Evolutionary conservation across 371 early-diverging fungal species (phyloP), one percentile per base, ranked within the genome.

Genomic region (Actinomortierella wolfii): DNA sequence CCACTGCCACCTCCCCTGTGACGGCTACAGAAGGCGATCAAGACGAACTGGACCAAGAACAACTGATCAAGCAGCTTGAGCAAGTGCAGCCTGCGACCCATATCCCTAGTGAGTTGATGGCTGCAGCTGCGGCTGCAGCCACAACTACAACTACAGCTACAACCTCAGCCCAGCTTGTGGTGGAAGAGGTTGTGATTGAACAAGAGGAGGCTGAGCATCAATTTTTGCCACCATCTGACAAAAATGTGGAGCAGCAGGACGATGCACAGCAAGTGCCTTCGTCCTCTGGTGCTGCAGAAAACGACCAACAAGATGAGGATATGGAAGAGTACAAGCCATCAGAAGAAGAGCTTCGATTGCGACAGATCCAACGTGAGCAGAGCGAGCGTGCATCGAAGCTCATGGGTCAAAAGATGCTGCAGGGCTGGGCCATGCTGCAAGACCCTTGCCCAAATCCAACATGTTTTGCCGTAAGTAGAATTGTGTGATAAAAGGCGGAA

Each of bases 391-490:
- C 88, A 6, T 86, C 87, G 29, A 77, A 83, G 47, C 58, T 86
- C 24, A 83, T 90, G 61, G 89, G 89, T 21, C 85, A 89, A 77
- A 81, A 83, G 51, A 76, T 90, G 78, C 67, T 90, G 29, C 83
- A 85, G 17, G 86, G 86, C 34, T 90, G 90, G 90, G 76, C 89
- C n/a, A 59, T 90, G 51, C 57, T 90, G n/a, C 85, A 88, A 28
- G 88, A 88, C 5, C 80, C 78, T 18, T 90, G 90, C 56, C 86
- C 85, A 1, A 86, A 78, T 26, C 66, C 63, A 2, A 51, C 69
- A 1, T 88, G 90, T 61, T 84, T 81, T 58, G 88, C 83, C 8
- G 90, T 86, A 80, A 73, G 76, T 54, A 29, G 21, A 43, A 45
- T 70, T 14, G 20, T 54, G 34, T 6, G 34, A 34, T 4, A 34